Conservation (phyloP, 176 grass and related monocot genomes). For the Rhynchospora breviuscula region DNA sequence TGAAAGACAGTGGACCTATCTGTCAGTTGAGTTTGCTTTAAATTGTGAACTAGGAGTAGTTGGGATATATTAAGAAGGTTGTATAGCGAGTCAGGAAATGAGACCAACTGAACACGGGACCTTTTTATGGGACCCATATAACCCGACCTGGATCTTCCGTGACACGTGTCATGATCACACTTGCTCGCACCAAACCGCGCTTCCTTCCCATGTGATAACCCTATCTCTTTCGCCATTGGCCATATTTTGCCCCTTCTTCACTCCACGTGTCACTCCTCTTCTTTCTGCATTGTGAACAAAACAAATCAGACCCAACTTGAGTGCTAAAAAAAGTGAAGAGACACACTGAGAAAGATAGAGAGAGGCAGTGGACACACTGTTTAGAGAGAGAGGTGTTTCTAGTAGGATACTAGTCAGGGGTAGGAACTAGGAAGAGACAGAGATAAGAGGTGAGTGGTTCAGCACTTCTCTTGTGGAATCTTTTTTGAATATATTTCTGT, state of each 20-base stretch:
- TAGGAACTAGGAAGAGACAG: background rate
- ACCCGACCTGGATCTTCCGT: background rate
- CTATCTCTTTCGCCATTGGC: constrained; percentile 25
- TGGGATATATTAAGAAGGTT: background rate
- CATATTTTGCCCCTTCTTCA: background rate
- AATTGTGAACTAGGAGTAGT: background rate
- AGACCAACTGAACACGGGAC: background rate
- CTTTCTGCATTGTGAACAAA: constrained; percentile 1
- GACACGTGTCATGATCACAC: constrained; percentile 12
- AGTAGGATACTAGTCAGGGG: too few species aligned
- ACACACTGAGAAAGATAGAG: background rate
- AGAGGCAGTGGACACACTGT: background rate
- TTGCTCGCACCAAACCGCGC: background rate
- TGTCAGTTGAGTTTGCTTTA: background rate
- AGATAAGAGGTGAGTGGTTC: constrained; percentile 35
- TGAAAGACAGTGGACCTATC: background rate
- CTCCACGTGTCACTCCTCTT: constrained; percentile 11
- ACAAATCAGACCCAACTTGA: background rate
- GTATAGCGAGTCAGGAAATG: background rate
- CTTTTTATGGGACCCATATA: constrained; percentile 11
- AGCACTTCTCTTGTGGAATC: background rate
- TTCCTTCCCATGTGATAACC: constrained; percentile 32
- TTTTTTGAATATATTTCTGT: background rate
- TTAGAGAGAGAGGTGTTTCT: background rate
- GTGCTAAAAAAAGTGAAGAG: background rate